Evolutionary conservation across 495 filamentous ascomycete genomes (phyloP).

Genomic region (Aspergillus steynii): DNA sequence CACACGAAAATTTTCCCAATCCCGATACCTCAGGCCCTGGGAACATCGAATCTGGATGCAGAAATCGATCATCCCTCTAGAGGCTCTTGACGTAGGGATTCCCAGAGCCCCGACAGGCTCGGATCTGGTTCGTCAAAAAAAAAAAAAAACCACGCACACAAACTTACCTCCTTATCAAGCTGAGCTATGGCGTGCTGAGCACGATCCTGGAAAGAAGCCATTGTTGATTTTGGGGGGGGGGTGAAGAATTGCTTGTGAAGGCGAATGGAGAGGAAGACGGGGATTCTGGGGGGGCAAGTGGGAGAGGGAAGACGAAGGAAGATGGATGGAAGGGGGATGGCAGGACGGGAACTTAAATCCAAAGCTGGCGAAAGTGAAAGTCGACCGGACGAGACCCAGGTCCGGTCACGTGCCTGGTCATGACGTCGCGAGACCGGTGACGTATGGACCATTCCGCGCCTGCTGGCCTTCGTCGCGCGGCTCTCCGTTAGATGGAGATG

Average conservation of each 20-base stretch:
- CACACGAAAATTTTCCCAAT: not conserved
- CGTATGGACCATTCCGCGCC: not conserved
- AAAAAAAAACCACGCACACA: constrained; percentile 30
- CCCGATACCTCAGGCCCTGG: not conserved
- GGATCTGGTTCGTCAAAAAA: not conserved
- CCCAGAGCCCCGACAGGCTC: not conserved
- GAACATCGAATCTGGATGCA: too few species aligned
- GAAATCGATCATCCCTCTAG: not conserved
- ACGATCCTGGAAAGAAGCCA: constrained; percentile 85
- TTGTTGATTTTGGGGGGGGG: constrained; percentile 30
- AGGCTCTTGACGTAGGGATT: constrained; percentile 1
- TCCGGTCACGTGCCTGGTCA: constrained; percentile 21
- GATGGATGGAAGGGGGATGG: constrained; percentile 15
- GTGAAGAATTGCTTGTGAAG: constrained; percentile 6
- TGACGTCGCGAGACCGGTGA: constrained; percentile 19
- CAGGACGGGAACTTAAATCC: constrained; percentile 14
- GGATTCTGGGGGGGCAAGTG: constrained; percentile 6
- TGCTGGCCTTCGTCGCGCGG: too few species aligned
- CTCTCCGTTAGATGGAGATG: too few species aligned
- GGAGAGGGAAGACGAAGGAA: constrained; percentile 11
- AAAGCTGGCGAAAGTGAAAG: not conserved
- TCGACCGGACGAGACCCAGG: constrained; percentile 18
- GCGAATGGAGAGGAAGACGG: constrained; percentile 6
- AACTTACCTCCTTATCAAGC: constrained; percentile 95
- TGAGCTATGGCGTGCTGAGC: constrained; percentile 83